These are phyloP conservation scores for Neurospora sp. DNA, from an alignment of 495 filamentous ascomycete species.

Conservation along the genomic window DNA sequence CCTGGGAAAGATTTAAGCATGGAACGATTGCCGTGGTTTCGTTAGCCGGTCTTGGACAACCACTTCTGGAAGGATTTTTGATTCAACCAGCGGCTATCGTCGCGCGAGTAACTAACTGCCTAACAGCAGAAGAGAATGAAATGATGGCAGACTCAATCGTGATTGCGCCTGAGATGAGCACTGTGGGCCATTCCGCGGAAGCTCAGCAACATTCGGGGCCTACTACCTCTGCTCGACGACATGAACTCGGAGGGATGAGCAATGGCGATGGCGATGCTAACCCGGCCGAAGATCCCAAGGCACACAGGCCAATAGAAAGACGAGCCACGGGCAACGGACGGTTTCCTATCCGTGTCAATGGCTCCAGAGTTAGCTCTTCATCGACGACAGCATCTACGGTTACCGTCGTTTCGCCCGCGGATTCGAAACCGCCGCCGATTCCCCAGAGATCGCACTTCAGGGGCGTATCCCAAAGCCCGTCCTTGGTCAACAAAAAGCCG, in stretches of 20 bases:
- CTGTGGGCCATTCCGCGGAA: not conserved
- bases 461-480: slow-evolving; percentile 57
- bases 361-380: slow-evolving; percentile 21
- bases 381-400: not conserved
- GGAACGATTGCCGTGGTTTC: not conserved
- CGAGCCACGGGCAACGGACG: slow-evolving; percentile 45
- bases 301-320: not conserved
- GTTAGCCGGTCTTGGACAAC: not conserved
- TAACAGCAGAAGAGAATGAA: not conserved
- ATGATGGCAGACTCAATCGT: not conserved
- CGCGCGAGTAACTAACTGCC: not conserved
- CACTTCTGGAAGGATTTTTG: not conserved
- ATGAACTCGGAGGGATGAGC: not conserved
- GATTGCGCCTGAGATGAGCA: not conserved
- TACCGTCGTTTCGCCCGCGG: slow-evolving; percentile 25
- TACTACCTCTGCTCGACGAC: not conserved
- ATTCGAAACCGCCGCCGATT: slow-evolving; percentile 56
- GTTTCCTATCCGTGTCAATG: slow-evolving; percentile 70
- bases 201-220: not conserved
- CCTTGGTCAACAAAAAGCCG: slow-evolving; percentile 43
- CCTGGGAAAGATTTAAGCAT: not conserved
- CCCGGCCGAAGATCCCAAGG: not conserved
- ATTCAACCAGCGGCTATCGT: not conserved
- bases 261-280: not conserved
- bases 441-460: slow-evolving; percentile 64